Conservation (phyloP, 768 basidiomycete species). For the Epithele typhae region DNA sequence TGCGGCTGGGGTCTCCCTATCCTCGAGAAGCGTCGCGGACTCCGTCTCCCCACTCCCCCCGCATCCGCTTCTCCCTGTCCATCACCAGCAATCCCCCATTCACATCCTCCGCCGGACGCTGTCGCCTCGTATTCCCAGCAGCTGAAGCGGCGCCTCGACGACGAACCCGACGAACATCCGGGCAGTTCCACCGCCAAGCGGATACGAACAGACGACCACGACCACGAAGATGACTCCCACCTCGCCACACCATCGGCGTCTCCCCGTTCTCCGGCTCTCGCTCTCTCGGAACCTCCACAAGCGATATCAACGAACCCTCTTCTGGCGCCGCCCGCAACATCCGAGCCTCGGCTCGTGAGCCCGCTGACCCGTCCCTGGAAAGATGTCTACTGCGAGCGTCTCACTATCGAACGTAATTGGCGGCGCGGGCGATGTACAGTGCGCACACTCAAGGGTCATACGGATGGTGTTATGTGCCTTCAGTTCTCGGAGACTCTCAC, state of each 20-base stretch:
- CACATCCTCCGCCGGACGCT: slow-evolving; percentile 8
- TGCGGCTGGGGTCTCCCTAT: slow-evolving; percentile 98
- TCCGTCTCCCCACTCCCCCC: slow-evolving; percentile 32
- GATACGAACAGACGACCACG: slow-evolving; percentile 30
- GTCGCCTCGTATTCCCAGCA: slow-evolving; percentile 14
- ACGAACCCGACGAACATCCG: slow-evolving; percentile 12
- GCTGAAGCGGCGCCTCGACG: slow-evolving; percentile 39
- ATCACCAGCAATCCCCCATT: slow-evolving; percentile 8
- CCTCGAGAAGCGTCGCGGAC: slow-evolving; percentile 66
- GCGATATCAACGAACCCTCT: slow-evolving; percentile 24
- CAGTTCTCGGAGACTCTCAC: slow-evolving; percentile 86
- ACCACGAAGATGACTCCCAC: slow-evolving; percentile 9
- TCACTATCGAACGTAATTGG: slow-evolving; percentile 97
- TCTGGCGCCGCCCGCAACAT: slow-evolving; percentile 12
- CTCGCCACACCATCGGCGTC: slow-evolving; percentile 27
- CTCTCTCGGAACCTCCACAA: slow-evolving; percentile 9
- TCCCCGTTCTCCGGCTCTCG: not conserved
- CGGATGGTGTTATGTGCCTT: slow-evolving; percentile 95
- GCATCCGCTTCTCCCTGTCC: slow-evolving; percentile 35
- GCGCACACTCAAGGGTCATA: slow-evolving; percentile 86
- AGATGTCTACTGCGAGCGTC: slow-evolving; percentile 95
- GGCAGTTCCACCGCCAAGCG: slow-evolving; percentile 22
- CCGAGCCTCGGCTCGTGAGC: slow-evolving; percentile 10
- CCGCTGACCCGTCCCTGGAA: slow-evolving; percentile 91
- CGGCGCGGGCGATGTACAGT: slow-evolving; percentile 85